Base-by-base conservation (phyloP, 768 basidiomycete genomes). In the Auriscalpium vulgare region DNA sequence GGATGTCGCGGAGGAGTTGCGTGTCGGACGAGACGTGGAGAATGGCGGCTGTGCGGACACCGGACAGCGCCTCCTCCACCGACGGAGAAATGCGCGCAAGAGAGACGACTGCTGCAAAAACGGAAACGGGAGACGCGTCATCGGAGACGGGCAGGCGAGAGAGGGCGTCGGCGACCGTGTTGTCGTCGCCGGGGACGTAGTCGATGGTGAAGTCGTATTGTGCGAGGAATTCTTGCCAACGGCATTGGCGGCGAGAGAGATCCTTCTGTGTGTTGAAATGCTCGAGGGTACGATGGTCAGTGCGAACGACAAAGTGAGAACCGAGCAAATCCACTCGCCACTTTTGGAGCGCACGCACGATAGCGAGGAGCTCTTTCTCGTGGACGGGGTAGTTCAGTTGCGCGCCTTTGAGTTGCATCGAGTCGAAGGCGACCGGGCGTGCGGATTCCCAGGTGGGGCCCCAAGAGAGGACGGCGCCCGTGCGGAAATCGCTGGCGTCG, bases 261-360 rank as follows among this genome's bases (percentile, higher is more conserved):
- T 29, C 29, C 8, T 29, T 14, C 10, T 44, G 43, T 1, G 43
- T 4, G 3, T 14, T 4, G 43, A 44, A 44, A 19, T 44, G 61
- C 50, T 72, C 63, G 1, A 75, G 61, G 0, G 73, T 72, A 1
- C 66, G 61, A 58, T 78, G 74, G 50, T 77, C 72, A 0, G 72
- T 74, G 48, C 56, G 70, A 6, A 76, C 61, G 0, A 29, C 37
- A 51, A 71, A 69, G 4, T 29, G 58, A 6, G 55, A 51, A 0
- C 69, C 67, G 5, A 66, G 40, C 0, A 69, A 53, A 34, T 67
- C 58, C 1, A 55, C 29, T 1, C 62, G 56, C 56, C 62, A 70
- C 35, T 64, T 65, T 53, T 65, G 59, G 2, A 65, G 56, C 0
- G 71, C 71, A 0, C 63, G 50, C 0, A 77, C 64, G 11, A 78